These are phyloP conservation scores for Salvia sclarea DNA, from an alignment of 305 asterid genomes.

Conservation along the genomic window DNA sequence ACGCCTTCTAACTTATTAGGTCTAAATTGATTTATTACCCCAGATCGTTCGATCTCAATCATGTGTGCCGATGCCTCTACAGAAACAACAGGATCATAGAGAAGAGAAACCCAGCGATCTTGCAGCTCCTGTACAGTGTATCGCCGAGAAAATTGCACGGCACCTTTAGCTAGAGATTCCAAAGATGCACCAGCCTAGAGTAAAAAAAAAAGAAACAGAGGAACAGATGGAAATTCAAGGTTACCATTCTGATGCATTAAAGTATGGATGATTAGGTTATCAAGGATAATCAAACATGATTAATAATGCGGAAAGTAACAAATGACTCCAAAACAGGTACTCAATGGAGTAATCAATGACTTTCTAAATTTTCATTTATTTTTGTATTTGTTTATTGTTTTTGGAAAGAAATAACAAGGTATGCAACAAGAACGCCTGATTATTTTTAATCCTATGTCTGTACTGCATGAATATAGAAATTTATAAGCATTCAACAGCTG, in stretches of 20 bases:
- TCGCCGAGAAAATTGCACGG: conserved; percentile 69
- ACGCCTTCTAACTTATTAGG: conserved; percentile 41
- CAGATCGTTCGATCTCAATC: conserved; percentile 46
- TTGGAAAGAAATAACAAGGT: not conserved
- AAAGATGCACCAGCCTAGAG: conserved; percentile 80
- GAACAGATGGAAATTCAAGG: conserved; percentile 7
- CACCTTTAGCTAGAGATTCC: conserved; percentile 87
- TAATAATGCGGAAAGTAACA: conserved; percentile 6
- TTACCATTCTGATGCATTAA: not conserved
- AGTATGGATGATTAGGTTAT: conserved; percentile 1
- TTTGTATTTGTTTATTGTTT: not conserved
- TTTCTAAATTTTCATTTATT: not conserved
- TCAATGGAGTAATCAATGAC: not conserved
- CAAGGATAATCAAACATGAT: conserved; percentile 10
- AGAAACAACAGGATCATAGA: conserved; percentile 66
- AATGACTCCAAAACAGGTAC: not conserved
- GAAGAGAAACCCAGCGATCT: conserved; percentile 76
- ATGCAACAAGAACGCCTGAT: not conserved
- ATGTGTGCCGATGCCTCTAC: conserved; percentile 54
- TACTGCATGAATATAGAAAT: not conserved
- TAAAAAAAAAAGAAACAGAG: conserved; percentile 14
- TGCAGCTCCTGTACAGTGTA: conserved; percentile 61
- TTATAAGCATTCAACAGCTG: conserved; percentile 1
- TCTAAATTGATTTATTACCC: conserved; percentile 39
- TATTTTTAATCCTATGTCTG: not conserved